phyloP scores from a whole-genome alignment of 345 rosid genomes.

The Citrus sp. region DNA sequence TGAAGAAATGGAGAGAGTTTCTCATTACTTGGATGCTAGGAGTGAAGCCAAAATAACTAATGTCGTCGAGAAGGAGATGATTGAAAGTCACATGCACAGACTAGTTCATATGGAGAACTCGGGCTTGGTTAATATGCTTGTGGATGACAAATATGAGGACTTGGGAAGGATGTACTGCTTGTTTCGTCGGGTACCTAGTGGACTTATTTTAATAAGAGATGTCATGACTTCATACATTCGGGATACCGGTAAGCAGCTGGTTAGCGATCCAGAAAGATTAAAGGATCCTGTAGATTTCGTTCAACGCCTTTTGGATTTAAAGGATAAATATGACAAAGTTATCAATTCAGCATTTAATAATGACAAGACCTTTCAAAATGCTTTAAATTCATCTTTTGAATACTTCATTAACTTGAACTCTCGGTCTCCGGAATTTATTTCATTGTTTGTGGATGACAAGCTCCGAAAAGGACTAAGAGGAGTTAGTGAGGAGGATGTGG shows the following conservation, averaged over 20 bases:
- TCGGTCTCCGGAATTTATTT: conserved; percentile 67
- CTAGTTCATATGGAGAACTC: conserved; percentile 73
- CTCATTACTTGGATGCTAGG: conserved; percentile 60
- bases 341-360: conserved; percentile 52
- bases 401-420: conserved; percentile 62
- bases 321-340: conserved; percentile 61
- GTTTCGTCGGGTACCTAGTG: conserved; percentile 53
- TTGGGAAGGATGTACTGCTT: conserved; percentile 62
- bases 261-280: conserved; percentile 56
- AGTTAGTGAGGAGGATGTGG: conserved; percentile 66
- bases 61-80: conserved; percentile 73
- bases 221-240: conserved; percentile 67
- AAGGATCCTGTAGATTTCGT: conserved; percentile 79
- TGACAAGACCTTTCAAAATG: conserved; percentile 73
- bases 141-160: conserved; percentile 64
- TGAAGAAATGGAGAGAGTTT: conserved; percentile 74
- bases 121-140: conserved; percentile 68
- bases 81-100: conserved; percentile 63
- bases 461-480: conserved; percentile 69
- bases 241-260: conserved; percentile 66
- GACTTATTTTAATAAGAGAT: conserved; percentile 47
- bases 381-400: conserved; percentile 65
- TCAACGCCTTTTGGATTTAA: conserved; percentile 62
- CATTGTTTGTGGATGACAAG: conserved; percentile 69
- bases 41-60: conserved; percentile 62